Conservation (phyloP, 1,284 basidiomycete genomes). For the Cryptococcus neoformans region DNA sequence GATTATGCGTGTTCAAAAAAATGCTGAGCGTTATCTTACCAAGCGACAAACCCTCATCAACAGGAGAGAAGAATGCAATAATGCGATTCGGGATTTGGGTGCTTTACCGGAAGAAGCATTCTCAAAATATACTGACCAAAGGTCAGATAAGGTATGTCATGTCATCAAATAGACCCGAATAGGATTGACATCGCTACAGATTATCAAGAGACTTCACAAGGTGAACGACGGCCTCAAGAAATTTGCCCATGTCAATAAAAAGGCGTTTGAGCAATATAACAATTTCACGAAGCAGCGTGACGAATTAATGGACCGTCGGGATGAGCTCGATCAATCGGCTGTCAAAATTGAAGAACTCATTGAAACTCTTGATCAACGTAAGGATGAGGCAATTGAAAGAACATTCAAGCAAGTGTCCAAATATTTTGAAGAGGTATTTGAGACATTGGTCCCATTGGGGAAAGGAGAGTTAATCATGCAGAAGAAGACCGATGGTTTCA, state of each 20-base stretch:
- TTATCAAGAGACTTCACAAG: constrained; percentile 84
- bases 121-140: constrained; percentile 82
- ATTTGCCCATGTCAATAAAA: constrained; percentile 98
- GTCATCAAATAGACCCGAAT: background rate
- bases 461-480: constrained; percentile 89
- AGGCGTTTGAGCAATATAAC: constrained; percentile 97
- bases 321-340: constrained; percentile 86
- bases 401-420: constrained; percentile 98
- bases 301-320: constrained; percentile 76
- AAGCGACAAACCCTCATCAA: constrained; percentile 80
- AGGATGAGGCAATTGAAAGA: constrained; percentile 96
- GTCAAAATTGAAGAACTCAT: constrained; percentile 92
- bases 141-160: constrained; percentile 69
- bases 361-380: constrained; percentile 88
- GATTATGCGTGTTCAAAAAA: constrained; percentile 88
- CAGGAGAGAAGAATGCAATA: constrained; percentile 88
- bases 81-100: constrained; percentile 92
- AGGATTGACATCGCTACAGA: constrained; percentile 52
- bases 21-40: constrained; percentile 86
- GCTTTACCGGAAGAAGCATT: constrained; percentile 97
- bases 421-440: constrained; percentile 97
- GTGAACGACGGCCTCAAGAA: constrained; percentile 92
- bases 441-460: constrained; percentile 93
- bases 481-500: constrained; percentile 68
- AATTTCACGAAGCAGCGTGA: constrained; percentile 98